Base-by-base conservation (phyloP, 2,329 filamentous ascomycete species). In the Fonsecaea multimorphosa region DNA sequence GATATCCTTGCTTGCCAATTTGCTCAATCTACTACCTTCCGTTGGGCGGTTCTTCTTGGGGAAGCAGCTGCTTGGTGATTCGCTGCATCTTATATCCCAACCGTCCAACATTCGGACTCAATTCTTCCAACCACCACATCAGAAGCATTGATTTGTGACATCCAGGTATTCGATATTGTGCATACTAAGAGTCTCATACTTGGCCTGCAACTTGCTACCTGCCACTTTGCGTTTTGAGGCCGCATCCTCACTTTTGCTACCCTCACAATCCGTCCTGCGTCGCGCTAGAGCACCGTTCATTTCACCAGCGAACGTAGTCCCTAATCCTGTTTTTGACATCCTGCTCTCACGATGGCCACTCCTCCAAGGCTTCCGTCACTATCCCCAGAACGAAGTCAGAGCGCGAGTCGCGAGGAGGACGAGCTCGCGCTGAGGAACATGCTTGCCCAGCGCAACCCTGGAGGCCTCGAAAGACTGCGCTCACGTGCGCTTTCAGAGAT, bases 81-180 rank as follows among this genome's bases (percentile, higher is more conserved):
- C n/a, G 38, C 44, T 19, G 44, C 19, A 24, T 2, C 22, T 3
- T 22, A 11, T 24, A 22, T 49, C 22, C 9, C 19, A 49, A 9
- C 6, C 7, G n/a, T 44, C 11, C 44, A 4, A 49, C 44, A 8
- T 3, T 49, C 19, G 16, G 6, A 9, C 6, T 16, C 44, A 49
- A 49, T 49, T 24, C 44, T 49, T 49, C 44, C 19, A 22, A 40
- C n/a, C 19, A 12, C 19, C 44, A 49, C 4, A 11, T 24, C 44
- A 24, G 44, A 49, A 24, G 6, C 44, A 49, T 49, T 49, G 44
- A 24, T 49, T 49, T 49, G 44, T 49, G 44, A 49, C 44, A 24
- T 49, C 12, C 44, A 49, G 9, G 44, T 49, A 49, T 49, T 49
- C 19, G 32, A 55, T 36, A 55, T 55, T 32, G 52, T 55, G 29